Evolutionary conservation across 1,284 basidiomycete genomes (phyloP).

Genomic region (Rhodotorula sp.): DNA sequence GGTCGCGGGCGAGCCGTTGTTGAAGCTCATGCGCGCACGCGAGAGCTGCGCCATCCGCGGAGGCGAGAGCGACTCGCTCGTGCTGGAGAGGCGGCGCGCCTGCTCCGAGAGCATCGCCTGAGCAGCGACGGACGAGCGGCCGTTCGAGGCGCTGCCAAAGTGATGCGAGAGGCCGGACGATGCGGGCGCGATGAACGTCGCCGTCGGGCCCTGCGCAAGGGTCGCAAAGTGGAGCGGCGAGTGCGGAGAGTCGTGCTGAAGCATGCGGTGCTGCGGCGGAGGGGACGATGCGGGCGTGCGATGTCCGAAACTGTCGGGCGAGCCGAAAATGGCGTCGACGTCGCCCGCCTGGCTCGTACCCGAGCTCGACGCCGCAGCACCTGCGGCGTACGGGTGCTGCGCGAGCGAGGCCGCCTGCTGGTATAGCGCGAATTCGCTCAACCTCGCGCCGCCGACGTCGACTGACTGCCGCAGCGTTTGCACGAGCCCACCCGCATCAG

Average conservation of each 20-base stretch:
- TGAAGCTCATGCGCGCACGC: constrained; percentile 45
- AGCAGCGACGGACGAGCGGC: constrained; percentile 31
- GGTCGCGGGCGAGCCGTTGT: constrained; percentile 59
- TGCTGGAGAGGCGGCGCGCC: constrained; percentile 43
- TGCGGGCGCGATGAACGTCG: constrained; percentile 26
- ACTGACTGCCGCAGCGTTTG: constrained; percentile 27
- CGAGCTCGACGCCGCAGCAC: constrained; percentile 6
- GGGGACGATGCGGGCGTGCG: constrained; percentile 22
- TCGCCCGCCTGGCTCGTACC: constrained; percentile 18
- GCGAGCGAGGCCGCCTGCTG: not conserved
- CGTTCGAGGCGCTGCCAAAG: constrained; percentile 20
- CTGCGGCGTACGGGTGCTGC: not conserved
- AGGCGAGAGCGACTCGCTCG: constrained; percentile 40
- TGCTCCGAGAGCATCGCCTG: constrained; percentile 39
- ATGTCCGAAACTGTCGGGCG: constrained; percentile 24
- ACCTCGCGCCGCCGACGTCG: constrained; percentile 5
- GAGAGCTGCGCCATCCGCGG: constrained; percentile 18
- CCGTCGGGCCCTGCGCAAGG: constrained; percentile 15
- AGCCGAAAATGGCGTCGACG: constrained; percentile 29
- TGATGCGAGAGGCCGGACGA: constrained; percentile 37
- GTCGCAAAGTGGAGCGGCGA: constrained; percentile 24
- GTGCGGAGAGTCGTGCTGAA: constrained; percentile 20
- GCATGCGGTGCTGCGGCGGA: constrained; percentile 14
- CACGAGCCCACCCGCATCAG: constrained; percentile 10
- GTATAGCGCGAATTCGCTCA: not conserved